Conservation (phyloP, 2,329 filamentous ascomycete species). For the Metarhizium guizhouense region DNA sequence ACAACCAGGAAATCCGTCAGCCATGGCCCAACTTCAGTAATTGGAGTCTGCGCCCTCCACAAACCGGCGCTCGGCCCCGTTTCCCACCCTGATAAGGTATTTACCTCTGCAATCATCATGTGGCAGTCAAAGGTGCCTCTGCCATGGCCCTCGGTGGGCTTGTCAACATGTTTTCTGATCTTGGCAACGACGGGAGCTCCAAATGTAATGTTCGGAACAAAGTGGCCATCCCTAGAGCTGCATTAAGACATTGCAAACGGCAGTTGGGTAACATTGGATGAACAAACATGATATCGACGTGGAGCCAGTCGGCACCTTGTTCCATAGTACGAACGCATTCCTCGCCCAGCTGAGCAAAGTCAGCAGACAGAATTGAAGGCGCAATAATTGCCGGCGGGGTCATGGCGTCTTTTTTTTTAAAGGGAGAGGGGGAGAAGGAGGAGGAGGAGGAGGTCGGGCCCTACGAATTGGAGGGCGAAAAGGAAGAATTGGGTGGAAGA, state of each 20-base stretch:
- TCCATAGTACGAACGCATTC: constrained; percentile 82
- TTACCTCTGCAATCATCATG: constrained; percentile 98
- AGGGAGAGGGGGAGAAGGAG: no score
- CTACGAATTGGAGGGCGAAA: background rate
- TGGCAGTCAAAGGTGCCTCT: constrained; percentile 97
- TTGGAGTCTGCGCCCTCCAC: background rate
- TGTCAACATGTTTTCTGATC: constrained; percentile 78
- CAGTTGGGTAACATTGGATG: constrained; percentile 15
- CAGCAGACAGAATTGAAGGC: constrained; percentile 94
- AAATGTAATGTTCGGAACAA: constrained; percentile 97
- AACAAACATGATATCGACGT: constrained; percentile 79
- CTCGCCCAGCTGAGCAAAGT: constrained; percentile 81
- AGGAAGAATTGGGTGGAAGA: background rate
- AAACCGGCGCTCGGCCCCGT: background rate
- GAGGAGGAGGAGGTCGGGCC: no score
- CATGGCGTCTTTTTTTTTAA: constrained; percentile 43
- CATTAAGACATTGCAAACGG: background rate
- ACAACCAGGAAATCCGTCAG: background rate
- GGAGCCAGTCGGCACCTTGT: constrained; percentile 83
- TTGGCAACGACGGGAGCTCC: constrained; percentile 91
- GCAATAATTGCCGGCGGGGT: constrained; percentile 88
- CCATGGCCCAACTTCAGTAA: background rate
- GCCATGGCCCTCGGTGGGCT: constrained; percentile 58
- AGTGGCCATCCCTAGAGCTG: constrained; percentile 78
- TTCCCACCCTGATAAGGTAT: background rate